Evolutionary conservation across 2,329 filamentous ascomycete species (phyloP).

Genomic region (Leptographium lundbergii): DNA sequence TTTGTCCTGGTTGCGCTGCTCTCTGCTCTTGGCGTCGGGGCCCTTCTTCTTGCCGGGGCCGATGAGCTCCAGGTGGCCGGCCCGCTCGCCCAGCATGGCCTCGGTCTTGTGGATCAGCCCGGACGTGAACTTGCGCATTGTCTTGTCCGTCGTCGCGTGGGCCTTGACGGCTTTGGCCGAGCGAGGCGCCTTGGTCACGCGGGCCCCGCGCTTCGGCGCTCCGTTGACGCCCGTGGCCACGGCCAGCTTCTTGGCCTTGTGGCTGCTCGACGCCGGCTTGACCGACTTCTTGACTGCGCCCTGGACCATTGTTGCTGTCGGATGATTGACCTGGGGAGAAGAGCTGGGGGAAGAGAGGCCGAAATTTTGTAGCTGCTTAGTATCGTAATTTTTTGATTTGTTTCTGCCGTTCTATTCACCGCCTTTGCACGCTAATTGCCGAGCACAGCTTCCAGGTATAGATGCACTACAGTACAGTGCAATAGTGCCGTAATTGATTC

Average conservation of each 20-base stretch:
- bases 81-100: constrained; percentile 44
- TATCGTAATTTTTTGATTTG: not conserved
- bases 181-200: constrained; percentile 37
- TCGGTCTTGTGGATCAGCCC: constrained; percentile 44
- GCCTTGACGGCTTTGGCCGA: constrained; percentile 17
- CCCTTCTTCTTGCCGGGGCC: constrained; percentile 38
- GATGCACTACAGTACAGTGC: no score
- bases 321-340: not conserved
- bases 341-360: not conserved
- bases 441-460: no score
- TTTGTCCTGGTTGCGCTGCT: constrained; percentile 19
- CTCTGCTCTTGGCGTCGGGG: constrained; percentile 7
- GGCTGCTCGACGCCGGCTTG: constrained; percentile 16
- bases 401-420: not conserved
- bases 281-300: constrained; percentile 37
- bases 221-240: constrained; percentile 13
- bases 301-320: constrained; percentile 33
- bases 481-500: no score
- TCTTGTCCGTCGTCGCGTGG: constrained; percentile 33
- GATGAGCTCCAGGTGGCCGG: constrained; percentile 47
- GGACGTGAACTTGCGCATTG: constrained; percentile 40
- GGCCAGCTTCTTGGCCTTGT: constrained; percentile 23
- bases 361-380: not conserved
- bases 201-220: constrained; percentile 25
- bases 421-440: not conserved